Evolutionary conservation across 2,329 filamentous ascomycete genomes (phyloP).

Genomic region (Penicillium corylophilum): DNA sequence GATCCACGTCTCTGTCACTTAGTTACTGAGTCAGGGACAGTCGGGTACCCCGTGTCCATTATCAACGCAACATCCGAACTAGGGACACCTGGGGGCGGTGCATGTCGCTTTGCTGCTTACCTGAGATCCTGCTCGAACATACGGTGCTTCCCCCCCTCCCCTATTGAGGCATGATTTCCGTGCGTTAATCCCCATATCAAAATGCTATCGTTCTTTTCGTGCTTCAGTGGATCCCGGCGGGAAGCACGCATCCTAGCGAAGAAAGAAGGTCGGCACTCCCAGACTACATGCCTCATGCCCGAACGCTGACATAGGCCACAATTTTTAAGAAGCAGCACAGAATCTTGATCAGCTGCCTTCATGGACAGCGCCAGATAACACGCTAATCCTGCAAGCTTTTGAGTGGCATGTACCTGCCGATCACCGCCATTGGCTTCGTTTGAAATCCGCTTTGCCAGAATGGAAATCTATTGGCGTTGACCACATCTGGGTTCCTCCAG

Average conservation of each 20-base stretch:
- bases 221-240: constrained; percentile 6
- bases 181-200: neutral
- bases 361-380: constrained; percentile 35
- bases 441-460: constrained; percentile 52
- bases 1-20: no score
- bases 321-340: constrained; percentile 14
- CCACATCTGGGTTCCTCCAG: constrained; percentile 68
- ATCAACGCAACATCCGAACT: neutral
- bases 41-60: neutral
- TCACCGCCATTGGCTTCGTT: constrained; percentile 60
- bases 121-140: neutral
- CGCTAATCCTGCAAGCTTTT: constrained; percentile 66
- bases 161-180: neutral
- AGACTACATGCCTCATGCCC: neutral
- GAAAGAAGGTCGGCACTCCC: constrained; percentile 7
- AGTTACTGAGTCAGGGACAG: no score
- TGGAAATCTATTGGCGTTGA: constrained; percentile 62
- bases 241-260: constrained; percentile 1
- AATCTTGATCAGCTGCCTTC: constrained; percentile 29
- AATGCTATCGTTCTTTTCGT: constrained; percentile 10
- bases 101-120: neutral
- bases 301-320: neutral
- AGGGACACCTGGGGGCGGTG: neutral
- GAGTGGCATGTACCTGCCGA: constrained; percentile 71
- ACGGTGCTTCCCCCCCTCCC: no score